Evolutionary conservation across 1,284 basidiomycete genomes (phyloP).

Genomic region (Prillingera fragicola): DNA sequence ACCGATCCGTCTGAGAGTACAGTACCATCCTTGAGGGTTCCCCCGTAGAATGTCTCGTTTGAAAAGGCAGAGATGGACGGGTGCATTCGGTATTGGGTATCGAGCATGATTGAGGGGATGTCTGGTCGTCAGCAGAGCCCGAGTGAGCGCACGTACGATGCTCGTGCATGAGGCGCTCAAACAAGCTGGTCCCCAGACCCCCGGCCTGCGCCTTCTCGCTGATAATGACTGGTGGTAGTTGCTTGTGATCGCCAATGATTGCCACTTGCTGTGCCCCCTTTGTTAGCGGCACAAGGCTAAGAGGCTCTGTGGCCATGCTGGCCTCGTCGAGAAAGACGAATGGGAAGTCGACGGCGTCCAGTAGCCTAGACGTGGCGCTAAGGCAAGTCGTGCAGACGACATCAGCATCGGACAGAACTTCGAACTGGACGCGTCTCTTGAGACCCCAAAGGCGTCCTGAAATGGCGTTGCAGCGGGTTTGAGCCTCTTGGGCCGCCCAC

Average conservation of each 20-base stretch:
- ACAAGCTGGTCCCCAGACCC: conserved; percentile 73
- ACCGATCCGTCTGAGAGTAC: conserved; percentile 57
- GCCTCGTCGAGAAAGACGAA: conserved; percentile 92
- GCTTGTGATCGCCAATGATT: conserved; percentile 93
- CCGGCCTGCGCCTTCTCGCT: conserved; percentile 63
- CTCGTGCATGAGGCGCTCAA: conserved; percentile 79
- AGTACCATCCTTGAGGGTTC: conserved; percentile 65
- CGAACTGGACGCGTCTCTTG: conserved; percentile 37
- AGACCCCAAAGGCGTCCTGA: conserved; percentile 23
- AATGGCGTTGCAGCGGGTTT: too few species aligned
- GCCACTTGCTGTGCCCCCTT: conserved; percentile 79
- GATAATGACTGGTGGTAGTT: conserved; percentile 83
- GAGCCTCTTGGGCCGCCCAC: conserved; percentile 53
- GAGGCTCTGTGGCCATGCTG: conserved; percentile 90
- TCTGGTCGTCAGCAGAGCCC: conserved; percentile 21
- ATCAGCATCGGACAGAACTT: conserved; percentile 62
- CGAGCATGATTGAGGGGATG: conserved; percentile 79
- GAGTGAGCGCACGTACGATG: conserved; percentile 54
- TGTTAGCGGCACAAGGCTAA: conserved; percentile 77
- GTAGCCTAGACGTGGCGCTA: conserved; percentile 56
- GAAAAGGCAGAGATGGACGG: conserved; percentile 82
- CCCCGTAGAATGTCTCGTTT: conserved; percentile 72
- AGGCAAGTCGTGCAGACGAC: conserved; percentile 82
- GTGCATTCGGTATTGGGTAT: conserved; percentile 93
- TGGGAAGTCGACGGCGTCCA: conserved; percentile 69